A percentile compares a stretch with the other conserved stretches of the same genome.
Conservation (phyloP, 371 early-diverging fungal species). For the Mucor circinelloides region DNA sequence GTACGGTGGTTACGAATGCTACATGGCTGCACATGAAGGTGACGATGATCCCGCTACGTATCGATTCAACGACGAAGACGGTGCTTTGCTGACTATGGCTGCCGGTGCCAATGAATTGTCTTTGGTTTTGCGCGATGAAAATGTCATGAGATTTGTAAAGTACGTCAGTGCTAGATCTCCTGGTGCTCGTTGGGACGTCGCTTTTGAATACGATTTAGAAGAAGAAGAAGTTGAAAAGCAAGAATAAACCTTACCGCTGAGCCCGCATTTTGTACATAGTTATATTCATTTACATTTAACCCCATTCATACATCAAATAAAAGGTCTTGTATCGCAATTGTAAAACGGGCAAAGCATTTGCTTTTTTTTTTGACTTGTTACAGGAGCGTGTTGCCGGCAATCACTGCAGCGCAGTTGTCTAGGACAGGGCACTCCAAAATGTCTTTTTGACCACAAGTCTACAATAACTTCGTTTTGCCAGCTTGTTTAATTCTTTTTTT, state of each 20-base stretch:
- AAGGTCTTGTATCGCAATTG: too few relatives aligned
- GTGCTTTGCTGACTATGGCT: constrained; percentile 68
- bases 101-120: constrained; percentile 66
- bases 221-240: constrained; percentile 6
- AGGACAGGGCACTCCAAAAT: too few relatives aligned
- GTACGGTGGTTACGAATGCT: constrained; percentile 78
- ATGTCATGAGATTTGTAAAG: constrained; percentile 76
- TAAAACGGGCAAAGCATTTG: too few relatives aligned
- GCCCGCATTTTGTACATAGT: too few relatives aligned
- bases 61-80: constrained; percentile 61
- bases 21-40: constrained; percentile 69
- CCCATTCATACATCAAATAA: too few relatives aligned
- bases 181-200: constrained; percentile 75
- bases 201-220: constrained; percentile 60
- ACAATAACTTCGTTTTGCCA: too few relatives aligned
- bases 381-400: too few relatives aligned
- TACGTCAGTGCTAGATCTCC: constrained; percentile 74
- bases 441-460: too few relatives aligned
- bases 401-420: too few relatives aligned
- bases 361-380: too few relatives aligned
- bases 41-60: constrained; percentile 76
- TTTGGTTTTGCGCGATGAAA: constrained; percentile 70
- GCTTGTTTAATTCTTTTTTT: too few relatives aligned
- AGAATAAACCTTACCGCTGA: not conserved
- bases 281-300: too few relatives aligned